Evolutionary conservation across 306 rosid genomes (phyloP).

Genomic region (Cyamopsis tetragonoloba): DNA sequence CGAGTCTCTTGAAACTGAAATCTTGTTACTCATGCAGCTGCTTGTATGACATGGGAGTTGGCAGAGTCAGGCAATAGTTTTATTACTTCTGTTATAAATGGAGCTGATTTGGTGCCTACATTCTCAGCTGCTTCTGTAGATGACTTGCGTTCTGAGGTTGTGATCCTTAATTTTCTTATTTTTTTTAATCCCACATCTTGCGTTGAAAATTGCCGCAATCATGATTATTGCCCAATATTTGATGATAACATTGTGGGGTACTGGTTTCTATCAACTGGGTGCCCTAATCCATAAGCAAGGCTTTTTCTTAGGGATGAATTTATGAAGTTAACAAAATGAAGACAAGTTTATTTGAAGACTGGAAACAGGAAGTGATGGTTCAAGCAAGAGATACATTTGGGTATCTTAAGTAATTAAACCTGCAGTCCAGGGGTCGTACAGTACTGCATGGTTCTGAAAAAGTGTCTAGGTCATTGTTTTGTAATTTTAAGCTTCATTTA

Average conservation of each 20-base stretch:
- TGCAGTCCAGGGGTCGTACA: background rate
- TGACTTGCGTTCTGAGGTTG: slow-evolving; percentile 89
- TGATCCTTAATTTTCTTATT: slow-evolving; percentile 29
- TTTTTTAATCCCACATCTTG: no score
- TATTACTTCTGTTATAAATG: slow-evolving; percentile 85
- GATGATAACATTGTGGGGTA: slow-evolving; percentile 1
- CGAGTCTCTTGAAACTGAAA: slow-evolving; percentile 29
- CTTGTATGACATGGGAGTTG: slow-evolving; percentile 98
- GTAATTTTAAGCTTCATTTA: background rate
- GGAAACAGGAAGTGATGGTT: background rate
- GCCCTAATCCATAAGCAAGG: background rate
- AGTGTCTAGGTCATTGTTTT: background rate
- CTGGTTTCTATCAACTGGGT: slow-evolving; percentile 11
- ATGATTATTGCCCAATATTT: slow-evolving; percentile 5
- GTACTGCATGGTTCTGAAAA: background rate
- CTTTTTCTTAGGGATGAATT: background rate
- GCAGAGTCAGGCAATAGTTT: slow-evolving; percentile 79
- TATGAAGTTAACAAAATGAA: background rate
- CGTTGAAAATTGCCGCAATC: slow-evolving; percentile 2
- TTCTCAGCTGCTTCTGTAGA: slow-evolving; percentile 96
- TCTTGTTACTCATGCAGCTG: slow-evolving; percentile 58
- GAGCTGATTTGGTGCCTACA: slow-evolving; percentile 94
- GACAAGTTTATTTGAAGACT: background rate
- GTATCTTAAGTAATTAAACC: slow-evolving; percentile 1
- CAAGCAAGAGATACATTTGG: background rate